These are phyloP conservation scores for Fraxinus sp. DNA, from an alignment of 305 asterid genomes.

Conservation along the genomic window DNA sequence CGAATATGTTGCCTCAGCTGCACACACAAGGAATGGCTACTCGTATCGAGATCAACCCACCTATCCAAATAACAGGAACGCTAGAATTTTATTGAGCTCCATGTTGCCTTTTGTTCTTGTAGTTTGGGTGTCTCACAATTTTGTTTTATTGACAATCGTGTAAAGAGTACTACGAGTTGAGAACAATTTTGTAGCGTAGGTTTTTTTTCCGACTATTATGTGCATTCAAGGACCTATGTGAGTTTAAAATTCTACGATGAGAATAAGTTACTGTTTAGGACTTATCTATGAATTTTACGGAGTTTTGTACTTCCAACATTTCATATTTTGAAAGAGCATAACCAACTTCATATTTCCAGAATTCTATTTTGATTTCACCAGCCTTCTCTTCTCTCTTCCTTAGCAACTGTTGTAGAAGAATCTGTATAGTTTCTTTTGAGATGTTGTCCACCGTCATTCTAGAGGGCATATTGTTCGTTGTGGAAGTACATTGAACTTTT, in stretches of 20 bases:
- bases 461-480: slow-evolving; percentile 39
- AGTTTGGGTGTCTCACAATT: neutral
- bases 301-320: neutral
- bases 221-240: neutral
- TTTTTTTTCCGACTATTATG: neutral
- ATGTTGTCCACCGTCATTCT: neutral
- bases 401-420: neutral
- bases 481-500: neutral
- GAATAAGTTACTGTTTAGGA: neutral
- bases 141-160: neutral
- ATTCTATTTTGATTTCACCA: neutral
- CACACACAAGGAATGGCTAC: slow-evolving; percentile 71
- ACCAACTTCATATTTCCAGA: neutral
- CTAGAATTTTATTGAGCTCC: slow-evolving; percentile 58
- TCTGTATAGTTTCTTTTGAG: neutral
- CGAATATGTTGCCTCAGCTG: slow-evolving; percentile 63
- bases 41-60: slow-evolving; percentile 76
- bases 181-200: slow-evolving; percentile 23
- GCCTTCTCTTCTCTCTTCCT: neutral
- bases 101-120: neutral
- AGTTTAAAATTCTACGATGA: neutral
- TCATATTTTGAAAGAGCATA: neutral
- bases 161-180: neutral
- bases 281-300: neutral
- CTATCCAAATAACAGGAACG: slow-evolving; percentile 58